Percentiles rank a stretch among this genome's conserved stretches.
These are phyloP conservation scores for Elaeis oleifera DNA, from an alignment of 202 grass and related monocot species.

Conservation along the genomic window DNA sequence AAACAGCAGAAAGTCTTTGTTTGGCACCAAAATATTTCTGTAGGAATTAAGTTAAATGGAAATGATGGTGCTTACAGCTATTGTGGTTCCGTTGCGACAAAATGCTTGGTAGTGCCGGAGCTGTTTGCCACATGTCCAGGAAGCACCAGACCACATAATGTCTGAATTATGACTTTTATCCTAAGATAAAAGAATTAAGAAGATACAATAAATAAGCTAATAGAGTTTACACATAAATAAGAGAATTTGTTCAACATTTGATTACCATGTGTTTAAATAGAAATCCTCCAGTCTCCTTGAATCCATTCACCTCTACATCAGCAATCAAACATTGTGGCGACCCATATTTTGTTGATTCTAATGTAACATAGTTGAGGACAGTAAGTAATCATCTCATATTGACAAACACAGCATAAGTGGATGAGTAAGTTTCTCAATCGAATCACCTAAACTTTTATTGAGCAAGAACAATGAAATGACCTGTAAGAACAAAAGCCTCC, in stretches of 20 bases:
- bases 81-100: slow-evolving; percentile 67
- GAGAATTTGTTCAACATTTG: slow-evolving; percentile 7
- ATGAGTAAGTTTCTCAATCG: too few relatives aligned
- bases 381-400: too few relatives aligned
- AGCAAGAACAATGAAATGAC: too few relatives aligned
- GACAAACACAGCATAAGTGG: neutral
- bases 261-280: slow-evolving; percentile 45
- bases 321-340: slow-evolving; percentile 7
- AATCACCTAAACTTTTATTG: too few relatives aligned
- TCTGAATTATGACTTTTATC: slow-evolving; percentile 52
- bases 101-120: slow-evolving; percentile 82
- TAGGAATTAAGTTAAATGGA: neutral
- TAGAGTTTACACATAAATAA: slow-evolving; percentile 15
- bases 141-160: slow-evolving; percentile 80
- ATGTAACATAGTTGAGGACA: neutral
- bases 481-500: too few relatives aligned
- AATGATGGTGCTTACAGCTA: slow-evolving; percentile 44
- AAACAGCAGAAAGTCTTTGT: slow-evolving; percentile 8
- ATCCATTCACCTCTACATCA: slow-evolving; percentile 41
- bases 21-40: neutral
- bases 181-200: slow-evolving; percentile 36
- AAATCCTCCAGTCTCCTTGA: slow-evolving; percentile 31
- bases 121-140: slow-evolving; percentile 88
- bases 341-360: slow-evolving; percentile 38
- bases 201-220: slow-evolving; percentile 5